These are phyloP conservation scores for Aspergillus sclerotialis DNA, from an alignment of 2,329 filamentous ascomycete genomes.

Conservation along the genomic window DNA sequence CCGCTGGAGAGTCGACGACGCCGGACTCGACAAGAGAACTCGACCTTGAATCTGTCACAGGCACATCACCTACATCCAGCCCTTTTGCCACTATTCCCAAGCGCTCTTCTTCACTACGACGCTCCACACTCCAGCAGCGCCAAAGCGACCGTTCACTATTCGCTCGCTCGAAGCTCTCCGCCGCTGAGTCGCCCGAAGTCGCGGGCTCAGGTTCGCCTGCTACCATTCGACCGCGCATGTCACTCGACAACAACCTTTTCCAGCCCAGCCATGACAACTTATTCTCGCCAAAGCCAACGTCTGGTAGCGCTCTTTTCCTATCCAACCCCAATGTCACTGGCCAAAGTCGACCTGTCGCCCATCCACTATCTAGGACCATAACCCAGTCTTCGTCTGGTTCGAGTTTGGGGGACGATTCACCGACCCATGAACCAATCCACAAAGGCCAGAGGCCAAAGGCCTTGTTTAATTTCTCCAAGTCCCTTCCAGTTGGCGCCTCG, in stretches of 20 bases:
- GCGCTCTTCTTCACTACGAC: slow-evolving; percentile 70
- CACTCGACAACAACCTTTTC: slow-evolving; percentile 66
- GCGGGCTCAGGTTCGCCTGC: slow-evolving; percentile 49
- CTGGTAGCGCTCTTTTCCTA: slow-evolving; percentile 41
- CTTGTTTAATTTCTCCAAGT: slow-evolving; percentile 62
- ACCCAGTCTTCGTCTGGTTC: slow-evolving; percentile 82
- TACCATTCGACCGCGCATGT: slow-evolving; percentile 62
- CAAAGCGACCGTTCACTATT: slow-evolving; percentile 60
- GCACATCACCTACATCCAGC: slow-evolving; percentile 34
- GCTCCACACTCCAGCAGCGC: slow-evolving; percentile 82
- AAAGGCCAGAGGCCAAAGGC: slow-evolving; percentile 48
- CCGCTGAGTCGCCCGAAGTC: slow-evolving; percentile 41
- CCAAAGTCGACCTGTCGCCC: slow-evolving; percentile 46
- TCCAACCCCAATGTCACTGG: slow-evolving; percentile 22
- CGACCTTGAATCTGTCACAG: slow-evolving; percentile 19
- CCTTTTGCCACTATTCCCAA: slow-evolving; percentile 54
- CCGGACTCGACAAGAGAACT: slow-evolving; percentile 19
- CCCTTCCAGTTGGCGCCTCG: slow-evolving; percentile 61
- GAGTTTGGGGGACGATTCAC: slow-evolving; percentile 67
- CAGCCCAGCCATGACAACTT: slow-evolving; percentile 59
- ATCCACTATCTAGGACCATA: slow-evolving; percentile 79
- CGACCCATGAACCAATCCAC: slow-evolving; percentile 54
- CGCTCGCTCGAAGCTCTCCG: slow-evolving; percentile 23
- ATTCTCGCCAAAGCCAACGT: slow-evolving; percentile 55
- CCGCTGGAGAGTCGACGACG: slow-evolving; percentile 17